Conservation (phyloP, 129 eudicot species). For the Saussurea involucrata region DNA sequence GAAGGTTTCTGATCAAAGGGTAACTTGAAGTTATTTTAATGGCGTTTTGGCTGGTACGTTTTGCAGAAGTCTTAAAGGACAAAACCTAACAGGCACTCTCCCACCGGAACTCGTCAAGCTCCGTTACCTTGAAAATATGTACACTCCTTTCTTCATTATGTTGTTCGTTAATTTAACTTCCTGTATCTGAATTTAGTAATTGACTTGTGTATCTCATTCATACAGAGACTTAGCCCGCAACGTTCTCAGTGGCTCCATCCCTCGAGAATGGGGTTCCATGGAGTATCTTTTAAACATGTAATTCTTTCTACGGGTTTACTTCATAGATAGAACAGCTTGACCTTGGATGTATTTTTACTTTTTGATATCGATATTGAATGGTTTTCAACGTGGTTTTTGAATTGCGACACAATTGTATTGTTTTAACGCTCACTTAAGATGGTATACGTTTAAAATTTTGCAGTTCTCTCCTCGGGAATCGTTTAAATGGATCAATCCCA, state of each 20-base stretch:
- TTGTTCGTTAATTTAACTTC: neutral
- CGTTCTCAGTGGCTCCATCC: slow-evolving; percentile 61
- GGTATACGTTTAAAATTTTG: neutral
- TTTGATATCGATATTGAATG: neutral
- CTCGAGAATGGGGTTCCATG: slow-evolving; percentile 67
- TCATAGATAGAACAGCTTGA: neutral
- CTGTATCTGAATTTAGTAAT: neutral
- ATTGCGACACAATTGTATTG: too few species aligned
- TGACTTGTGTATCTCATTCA: neutral
- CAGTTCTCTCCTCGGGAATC: slow-evolving; percentile 69
- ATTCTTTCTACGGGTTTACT: neutral
- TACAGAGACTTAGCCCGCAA: slow-evolving; percentile 61
- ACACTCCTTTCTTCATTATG: neutral
- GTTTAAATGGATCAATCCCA: slow-evolving; percentile 57
- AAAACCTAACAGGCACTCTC: slow-evolving; percentile 52
- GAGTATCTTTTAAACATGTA: slow-evolving; percentile 41
- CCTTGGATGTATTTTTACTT: neutral
- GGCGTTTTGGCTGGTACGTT: neutral
- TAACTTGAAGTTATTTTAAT: neutral
- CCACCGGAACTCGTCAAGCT: slow-evolving; percentile 58
- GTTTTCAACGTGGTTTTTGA: neutral
- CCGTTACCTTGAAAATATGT: slow-evolving; percentile 55
- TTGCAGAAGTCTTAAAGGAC: slow-evolving; percentile 56
- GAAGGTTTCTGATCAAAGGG: too few species aligned
- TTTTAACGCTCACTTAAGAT: neutral